A percentile compares a stretch with the other conserved stretches of the same genome.
phyloP scores from a whole-genome alignment of 2,329 filamentous ascomycete genomes.

The Phaeosphaeriaceae sp. region DNA sequence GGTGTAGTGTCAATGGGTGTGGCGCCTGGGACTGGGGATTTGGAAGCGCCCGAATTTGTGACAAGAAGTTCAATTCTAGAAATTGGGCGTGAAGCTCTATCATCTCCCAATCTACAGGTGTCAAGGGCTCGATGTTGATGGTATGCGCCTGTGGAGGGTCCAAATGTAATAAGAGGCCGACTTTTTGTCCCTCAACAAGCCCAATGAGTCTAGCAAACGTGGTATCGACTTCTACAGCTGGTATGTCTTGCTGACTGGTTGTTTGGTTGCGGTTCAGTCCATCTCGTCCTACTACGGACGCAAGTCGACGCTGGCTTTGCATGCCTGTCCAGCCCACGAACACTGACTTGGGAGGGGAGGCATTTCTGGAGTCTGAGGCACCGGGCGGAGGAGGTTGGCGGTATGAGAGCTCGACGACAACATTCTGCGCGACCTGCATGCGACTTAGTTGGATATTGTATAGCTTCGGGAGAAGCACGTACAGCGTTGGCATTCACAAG shows the following conservation, averaged over 20 bases:
- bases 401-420: slow-evolving; percentile 89
- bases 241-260: slow-evolving; percentile 74
- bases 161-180: slow-evolving; percentile 74
- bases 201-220: slow-evolving; percentile 80
- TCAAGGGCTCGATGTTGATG: slow-evolving; percentile 94
- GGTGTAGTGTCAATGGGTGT: slow-evolving; percentile 87
- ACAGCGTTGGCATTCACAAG: slow-evolving; percentile 91
- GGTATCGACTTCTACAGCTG: slow-evolving; percentile 84
- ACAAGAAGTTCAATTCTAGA: slow-evolving; percentile 89
- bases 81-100: slow-evolving; percentile 97
- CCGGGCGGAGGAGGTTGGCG: slow-evolving; percentile 62
- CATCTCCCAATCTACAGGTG: slow-evolving; percentile 97
- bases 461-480: slow-evolving; percentile 47
- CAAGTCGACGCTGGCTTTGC: slow-evolving; percentile 85
- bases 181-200: slow-evolving; percentile 79
- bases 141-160: slow-evolving; percentile 92
- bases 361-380: slow-evolving; percentile 44
- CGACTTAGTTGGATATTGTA: slow-evolving; percentile 44
- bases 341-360: slow-evolving; percentile 68
- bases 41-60: slow-evolving; percentile 89
- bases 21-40: slow-evolving; percentile 72
- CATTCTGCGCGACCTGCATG: slow-evolving; percentile 85
- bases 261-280: slow-evolving; percentile 68
- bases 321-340: slow-evolving; percentile 98
- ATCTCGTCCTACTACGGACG: slow-evolving; percentile 75